phyloP scores from a whole-genome alignment of 2,329 filamentous ascomycete genomes.

The Hymenoscyphus salicellus region DNA sequence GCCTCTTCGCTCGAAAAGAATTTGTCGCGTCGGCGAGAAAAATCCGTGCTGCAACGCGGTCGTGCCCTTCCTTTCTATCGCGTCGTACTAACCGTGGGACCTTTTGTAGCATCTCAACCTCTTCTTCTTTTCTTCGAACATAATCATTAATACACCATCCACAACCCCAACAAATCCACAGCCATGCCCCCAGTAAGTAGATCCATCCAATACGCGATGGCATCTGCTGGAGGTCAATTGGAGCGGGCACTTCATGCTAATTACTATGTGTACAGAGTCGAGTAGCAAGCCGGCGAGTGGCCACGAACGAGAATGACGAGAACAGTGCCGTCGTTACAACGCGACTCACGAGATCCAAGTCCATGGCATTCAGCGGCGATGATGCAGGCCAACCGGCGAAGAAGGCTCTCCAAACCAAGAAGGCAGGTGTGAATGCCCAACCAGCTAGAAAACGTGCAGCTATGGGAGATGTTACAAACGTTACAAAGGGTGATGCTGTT shows the following conservation, averaged over 20 bases:
- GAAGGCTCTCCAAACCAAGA: conserved; percentile 70
- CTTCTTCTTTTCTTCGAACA: conserved; percentile 5
- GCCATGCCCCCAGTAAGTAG: conserved; percentile 57
- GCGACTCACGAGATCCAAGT: conserved; percentile 90
- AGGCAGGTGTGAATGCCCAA: conserved; percentile 51
- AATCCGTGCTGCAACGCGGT: conserved; percentile 24
- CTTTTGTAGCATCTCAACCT: not conserved
- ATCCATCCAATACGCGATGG: conserved; percentile 10
- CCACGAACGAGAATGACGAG: conserved; percentile 93
- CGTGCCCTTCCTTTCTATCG: conserved; percentile 20
- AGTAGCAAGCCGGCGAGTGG: conserved; percentile 68
- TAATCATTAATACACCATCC: conserved; percentile 37
- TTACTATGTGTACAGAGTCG: conserved; percentile 51
- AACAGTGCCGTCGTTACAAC: conserved; percentile 65
- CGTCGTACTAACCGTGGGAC: conserved; percentile 28
- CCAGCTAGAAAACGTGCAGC: conserved; percentile 73
- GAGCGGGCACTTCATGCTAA: conserved; percentile 38
- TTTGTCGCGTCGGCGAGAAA: conserved; percentile 27
- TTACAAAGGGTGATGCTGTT: conserved; percentile 70
- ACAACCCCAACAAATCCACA: not conserved
- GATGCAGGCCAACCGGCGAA: conserved; percentile 58
- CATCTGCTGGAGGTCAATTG: not conserved
- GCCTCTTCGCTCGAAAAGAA: not conserved
- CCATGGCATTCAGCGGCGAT: conserved; percentile 60
- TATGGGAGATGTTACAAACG: conserved; percentile 93